A percentile compares a stretch with the other conserved stretches of the same genome.
Evolutionary conservation across 352 stramenopile species (phyloP).

Genomic region (Pythium phragmitis): DNA sequence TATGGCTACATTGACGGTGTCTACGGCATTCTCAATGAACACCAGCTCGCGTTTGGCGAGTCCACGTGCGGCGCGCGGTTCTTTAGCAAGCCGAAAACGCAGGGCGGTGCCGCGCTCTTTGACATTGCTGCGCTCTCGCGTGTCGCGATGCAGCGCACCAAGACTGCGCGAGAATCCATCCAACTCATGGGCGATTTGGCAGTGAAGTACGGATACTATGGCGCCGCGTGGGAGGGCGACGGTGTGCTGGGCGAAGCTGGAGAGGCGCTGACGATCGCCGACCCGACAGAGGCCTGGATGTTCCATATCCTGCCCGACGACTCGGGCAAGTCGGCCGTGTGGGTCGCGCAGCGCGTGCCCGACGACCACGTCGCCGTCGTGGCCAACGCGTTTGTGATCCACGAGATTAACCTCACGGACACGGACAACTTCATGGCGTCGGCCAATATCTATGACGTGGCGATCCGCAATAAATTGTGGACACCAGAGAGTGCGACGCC

Average conservation of each 20-base stretch:
- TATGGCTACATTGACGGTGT: conserved; percentile 73
- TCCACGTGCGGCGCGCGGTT: conserved; percentile 73
- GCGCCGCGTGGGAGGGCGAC: too few relatives aligned
- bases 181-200: conserved; percentile 92
- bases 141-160: conserved; percentile 83
- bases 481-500: too few relatives aligned
- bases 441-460: too few relatives aligned
- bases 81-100: conserved; percentile 43
- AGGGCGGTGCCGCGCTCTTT: conserved; percentile 83
- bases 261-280: too few relatives aligned
- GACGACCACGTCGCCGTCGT: conserved; percentile 81
- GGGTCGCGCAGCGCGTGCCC: conserved; percentile 91
- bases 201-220: conserved; percentile 90
- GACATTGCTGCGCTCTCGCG: conserved; percentile 83
- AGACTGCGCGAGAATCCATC: conserved; percentile 76
- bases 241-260: too few relatives aligned
- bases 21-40: conserved; percentile 83
- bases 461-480: too few relatives aligned
- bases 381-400: conserved; percentile 95
- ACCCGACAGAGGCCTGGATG: conserved; percentile 86
- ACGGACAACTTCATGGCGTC: too few relatives aligned
- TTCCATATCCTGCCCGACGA: conserved; percentile 95
- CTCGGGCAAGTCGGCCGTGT: conserved; percentile 89
- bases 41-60: conserved; percentile 74
- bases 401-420: conserved; percentile 65